These are phyloP conservation scores for Sporormia fimetaria DNA, from an alignment of 495 filamentous ascomycete genomes.

Conservation along the genomic window DNA sequence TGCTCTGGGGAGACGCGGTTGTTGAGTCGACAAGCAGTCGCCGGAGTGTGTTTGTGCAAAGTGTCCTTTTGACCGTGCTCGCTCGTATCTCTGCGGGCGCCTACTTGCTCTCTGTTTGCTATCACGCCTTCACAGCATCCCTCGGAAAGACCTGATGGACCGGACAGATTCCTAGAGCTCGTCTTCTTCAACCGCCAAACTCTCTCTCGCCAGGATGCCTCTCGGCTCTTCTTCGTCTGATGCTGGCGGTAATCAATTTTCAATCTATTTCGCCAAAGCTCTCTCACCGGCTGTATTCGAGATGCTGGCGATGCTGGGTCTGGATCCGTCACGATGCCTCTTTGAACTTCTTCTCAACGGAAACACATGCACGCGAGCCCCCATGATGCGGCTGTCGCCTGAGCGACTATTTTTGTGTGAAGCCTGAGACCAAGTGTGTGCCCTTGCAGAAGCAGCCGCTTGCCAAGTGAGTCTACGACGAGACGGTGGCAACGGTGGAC, in stretches of 20 bases:
- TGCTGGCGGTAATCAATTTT: slow-evolving; percentile 18
- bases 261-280: slow-evolving; percentile 12
- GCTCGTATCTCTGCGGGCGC: slow-evolving; percentile 8
- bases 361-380: slow-evolving; percentile 1
- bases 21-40: too few species aligned
- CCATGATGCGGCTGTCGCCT: slow-evolving; percentile 14
- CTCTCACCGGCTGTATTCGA: slow-evolving; percentile 5
- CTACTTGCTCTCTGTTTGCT: too few species aligned
- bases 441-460: slow-evolving; percentile 23
- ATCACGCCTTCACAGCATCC: too few species aligned
- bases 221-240: slow-evolving; percentile 5
- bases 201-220: slow-evolving; percentile 7
- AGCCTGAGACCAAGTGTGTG: slow-evolving; percentile 4
- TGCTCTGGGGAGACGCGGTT: too few species aligned
- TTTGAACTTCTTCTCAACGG: slow-evolving; percentile 8
- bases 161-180: too few species aligned
- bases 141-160: too few species aligned
- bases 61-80: slow-evolving; percentile 15
- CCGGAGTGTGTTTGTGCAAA: slow-evolving; percentile 11
- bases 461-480: slow-evolving; percentile 9
- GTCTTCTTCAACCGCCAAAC: slow-evolving; percentile 14
- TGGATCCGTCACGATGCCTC: slow-evolving; percentile 17
- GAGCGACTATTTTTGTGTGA: slow-evolving; percentile 20
- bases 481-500: slow-evolving; percentile 4
- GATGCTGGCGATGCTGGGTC: slow-evolving; percentile 7